phyloP scores from a whole-genome alignment of 164 flowering plant species.

The Magnolia kwangsiensis region DNA sequence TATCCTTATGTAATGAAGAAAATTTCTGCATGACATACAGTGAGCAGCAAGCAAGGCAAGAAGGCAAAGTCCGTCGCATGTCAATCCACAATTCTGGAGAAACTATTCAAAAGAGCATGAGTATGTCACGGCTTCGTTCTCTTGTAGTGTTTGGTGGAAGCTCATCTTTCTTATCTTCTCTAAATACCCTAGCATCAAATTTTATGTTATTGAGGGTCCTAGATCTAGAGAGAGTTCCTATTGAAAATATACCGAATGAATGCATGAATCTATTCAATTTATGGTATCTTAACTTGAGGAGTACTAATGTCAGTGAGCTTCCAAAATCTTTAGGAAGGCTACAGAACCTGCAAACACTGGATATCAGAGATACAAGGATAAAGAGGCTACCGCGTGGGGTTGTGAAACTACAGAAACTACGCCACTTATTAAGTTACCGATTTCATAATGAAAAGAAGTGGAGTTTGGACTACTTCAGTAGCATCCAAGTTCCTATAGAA shows the following conservation, averaged over 20 bases:
- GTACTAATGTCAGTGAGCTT: neutral
- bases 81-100: neutral
- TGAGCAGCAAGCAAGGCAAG: neutral
- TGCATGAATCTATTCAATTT: neutral
- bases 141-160: neutral
- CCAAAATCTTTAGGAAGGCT: neutral
- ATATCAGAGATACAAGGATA: neutral
- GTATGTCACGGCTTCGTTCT: too few species aligned
- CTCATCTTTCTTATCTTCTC: neutral
- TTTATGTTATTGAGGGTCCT: neutral
- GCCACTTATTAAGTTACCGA: neutral
- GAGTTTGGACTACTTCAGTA: too few species aligned
- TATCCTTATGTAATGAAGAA: constrained; percentile 4
- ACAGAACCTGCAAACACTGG: neutral
- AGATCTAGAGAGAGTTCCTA: neutral
- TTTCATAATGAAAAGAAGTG: too few species aligned
- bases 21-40: neutral
- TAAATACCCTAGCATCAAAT: neutral
- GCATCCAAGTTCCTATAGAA: too few species aligned
- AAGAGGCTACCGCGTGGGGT: neutral
- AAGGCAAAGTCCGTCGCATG: neutral
- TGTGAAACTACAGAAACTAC: neutral
- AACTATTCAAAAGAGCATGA: neutral
- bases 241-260: neutral
- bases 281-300: neutral